Base-by-base conservation (phyloP, 176 grass and related monocot genomes). In the Aegilops tauschii region DNA sequence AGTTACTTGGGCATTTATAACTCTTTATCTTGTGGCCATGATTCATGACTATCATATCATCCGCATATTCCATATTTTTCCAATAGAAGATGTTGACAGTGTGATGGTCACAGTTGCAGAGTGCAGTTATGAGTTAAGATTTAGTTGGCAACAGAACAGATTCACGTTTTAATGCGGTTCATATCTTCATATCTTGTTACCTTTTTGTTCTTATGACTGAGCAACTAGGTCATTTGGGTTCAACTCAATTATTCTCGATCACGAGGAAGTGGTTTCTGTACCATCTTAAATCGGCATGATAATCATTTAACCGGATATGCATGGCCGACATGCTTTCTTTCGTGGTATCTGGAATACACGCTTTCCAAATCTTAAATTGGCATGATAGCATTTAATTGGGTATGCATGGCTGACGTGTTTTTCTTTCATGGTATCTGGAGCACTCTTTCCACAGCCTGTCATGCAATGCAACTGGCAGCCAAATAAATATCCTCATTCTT, bases 61-160 rank as follows among this genome's bases (percentile, higher is more conserved):
- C 13, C 1, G 21, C 58, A 69, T 73, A 49, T 23, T 74, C 40
- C 27, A 12, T 47, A 8, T 40, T 76, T 34, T 29, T 90, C 76
- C 20, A 47, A 70, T 52, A 66, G 45, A 73, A 68, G 76, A 87
- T 61, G 35, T 79, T 27, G 75, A 80, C 69, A 84, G 3, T 68
- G n/a, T 74, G 45, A 80, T 80, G 36, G 68, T 39, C 29, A 75
- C 27, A 80, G 20, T 87, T 67, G 20, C 59, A 47, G 44, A 30
- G 64, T 76, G 8, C 16, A 91, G 49, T 76, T 68, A 68, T 82
- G 67, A 80, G 63, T 17, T 87, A 74, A 9, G 32, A 80, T 84
- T 68, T 65, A 71, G 35, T 76, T 70, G 36, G 8, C 7, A 44
- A 37, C 7, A 76, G 5, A 31, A 49, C 10, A 69, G 35, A 49